A percentile compares a stretch with the other conserved stretches of the same genome.
Evolutionary conservation across 257 asterid genomes (phyloP).

Genomic region (Coffea canephora): DNA sequence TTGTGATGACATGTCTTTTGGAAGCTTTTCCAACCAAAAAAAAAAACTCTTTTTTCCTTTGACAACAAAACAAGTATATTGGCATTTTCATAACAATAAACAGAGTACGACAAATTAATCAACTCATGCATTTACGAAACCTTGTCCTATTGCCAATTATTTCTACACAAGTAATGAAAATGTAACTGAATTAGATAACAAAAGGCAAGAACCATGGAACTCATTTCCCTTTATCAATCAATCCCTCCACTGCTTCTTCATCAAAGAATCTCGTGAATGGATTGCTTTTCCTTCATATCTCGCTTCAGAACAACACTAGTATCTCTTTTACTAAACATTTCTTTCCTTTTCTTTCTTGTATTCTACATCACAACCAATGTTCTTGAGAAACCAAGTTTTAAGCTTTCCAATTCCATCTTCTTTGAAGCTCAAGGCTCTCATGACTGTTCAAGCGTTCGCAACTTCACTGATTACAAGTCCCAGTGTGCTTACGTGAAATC

Average conservation of each 20-base stretch:
- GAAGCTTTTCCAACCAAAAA: too few relatives aligned
- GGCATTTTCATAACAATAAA: too few relatives aligned
- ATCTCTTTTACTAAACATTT: conserved; percentile 39
- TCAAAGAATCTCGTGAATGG: conserved; percentile 29
- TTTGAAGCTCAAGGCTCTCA: not conserved
- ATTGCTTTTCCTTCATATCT: conserved; percentile 13
- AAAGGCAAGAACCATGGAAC: not conserved
- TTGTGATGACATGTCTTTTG: too few relatives aligned
- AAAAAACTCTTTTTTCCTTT: too few relatives aligned
- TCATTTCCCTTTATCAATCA: not conserved
- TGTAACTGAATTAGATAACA: too few relatives aligned
- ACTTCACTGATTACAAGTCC: conserved; percentile 26
- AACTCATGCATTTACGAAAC: too few relatives aligned
- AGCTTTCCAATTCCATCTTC: not conserved
- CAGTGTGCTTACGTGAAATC: conserved; percentile 48
- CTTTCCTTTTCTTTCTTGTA: conserved; percentile 41
- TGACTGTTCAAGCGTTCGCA: conserved; percentile 34
- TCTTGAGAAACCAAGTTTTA: conserved; percentile 8
- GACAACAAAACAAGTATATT: too few relatives aligned
- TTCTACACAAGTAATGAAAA: too few relatives aligned
- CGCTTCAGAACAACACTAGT: conserved; percentile 19
- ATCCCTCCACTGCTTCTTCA: not conserved
- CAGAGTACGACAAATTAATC: too few relatives aligned
- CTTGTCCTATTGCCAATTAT: too few relatives aligned
- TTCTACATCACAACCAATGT: conserved; percentile 28